A percentile compares a stretch with the other conserved stretches of the same genome.
phyloP scores from a whole-genome alignment of 805 yeast species.

The Candida endomychidarum region DNA sequence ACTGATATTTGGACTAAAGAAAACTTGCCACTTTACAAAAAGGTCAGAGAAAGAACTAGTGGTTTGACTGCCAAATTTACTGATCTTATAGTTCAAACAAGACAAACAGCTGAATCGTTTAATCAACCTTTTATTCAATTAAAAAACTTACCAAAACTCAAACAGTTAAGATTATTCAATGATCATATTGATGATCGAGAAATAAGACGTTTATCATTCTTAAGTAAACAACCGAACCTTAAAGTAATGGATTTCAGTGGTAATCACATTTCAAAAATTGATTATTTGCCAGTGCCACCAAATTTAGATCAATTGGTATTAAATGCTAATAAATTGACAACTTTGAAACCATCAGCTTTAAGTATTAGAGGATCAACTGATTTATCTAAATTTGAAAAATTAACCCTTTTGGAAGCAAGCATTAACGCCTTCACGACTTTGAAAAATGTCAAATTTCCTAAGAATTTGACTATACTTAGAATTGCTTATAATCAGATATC shows the following conservation, averaged over 20 bases:
- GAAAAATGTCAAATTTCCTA: conserved; percentile 13
- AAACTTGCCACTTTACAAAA: not conserved
- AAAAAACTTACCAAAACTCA: conserved; percentile 8
- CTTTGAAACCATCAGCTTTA: not conserved
- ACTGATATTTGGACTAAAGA: not conserved
- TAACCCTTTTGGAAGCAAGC: conserved; percentile 2
- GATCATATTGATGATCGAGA: conserved; percentile 12
- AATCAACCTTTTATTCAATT: conserved; percentile 3
- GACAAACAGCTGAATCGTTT: not conserved
- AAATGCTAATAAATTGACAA: conserved; percentile 15
- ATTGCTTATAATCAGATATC: conserved; percentile 17
- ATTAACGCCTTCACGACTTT: conserved; percentile 1
- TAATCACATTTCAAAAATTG: conserved; percentile 17
- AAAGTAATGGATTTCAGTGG: conserved; percentile 17
- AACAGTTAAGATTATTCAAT: conserved; percentile 17
- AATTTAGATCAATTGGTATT: conserved; percentile 15
- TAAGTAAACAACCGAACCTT: conserved; percentile 1
- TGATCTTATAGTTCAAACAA: conserved; percentile 12
- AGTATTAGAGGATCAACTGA: not conserved
- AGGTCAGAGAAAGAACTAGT: conserved; percentile 13
- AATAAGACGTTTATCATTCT: not conserved
- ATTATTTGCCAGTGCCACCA: conserved; percentile 14
- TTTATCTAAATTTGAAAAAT: not conserved
- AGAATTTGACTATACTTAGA: conserved; percentile 11
- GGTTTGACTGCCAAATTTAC: conserved; percentile 14